These are phyloP conservation scores for Pulchroboletus neoregius DNA, from an alignment of 1,284 basidiomycete genomes.

Conservation along the genomic window DNA sequence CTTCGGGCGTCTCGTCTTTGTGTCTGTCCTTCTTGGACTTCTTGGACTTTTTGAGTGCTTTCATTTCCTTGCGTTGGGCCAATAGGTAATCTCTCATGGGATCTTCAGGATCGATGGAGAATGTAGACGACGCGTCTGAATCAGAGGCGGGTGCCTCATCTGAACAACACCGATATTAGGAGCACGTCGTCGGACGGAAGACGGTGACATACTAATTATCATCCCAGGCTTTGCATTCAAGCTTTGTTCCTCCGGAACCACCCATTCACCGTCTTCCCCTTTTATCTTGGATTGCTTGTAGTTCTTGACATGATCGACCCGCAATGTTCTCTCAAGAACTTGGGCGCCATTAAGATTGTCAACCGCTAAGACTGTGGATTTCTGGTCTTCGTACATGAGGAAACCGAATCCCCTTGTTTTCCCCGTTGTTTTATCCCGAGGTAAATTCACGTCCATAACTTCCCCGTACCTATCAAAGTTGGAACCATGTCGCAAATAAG, in stretches of 20 bases:
- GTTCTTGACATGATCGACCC: constrained; percentile 92
- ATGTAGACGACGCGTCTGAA: constrained; percentile 61
- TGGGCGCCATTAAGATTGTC: constrained; percentile 97
- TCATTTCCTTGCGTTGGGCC: constrained; percentile 64
- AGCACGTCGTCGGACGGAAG: constrained; percentile 1
- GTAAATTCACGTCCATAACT: constrained; percentile 91
- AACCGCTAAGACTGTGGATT: constrained; percentile 92
- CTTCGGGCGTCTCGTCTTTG: constrained; percentile 76
- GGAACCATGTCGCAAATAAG: background rate
- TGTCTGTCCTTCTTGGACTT: constrained; percentile 55
- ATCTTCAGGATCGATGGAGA: constrained; percentile 89
- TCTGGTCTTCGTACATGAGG: constrained; percentile 98
- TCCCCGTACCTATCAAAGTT: constrained; percentile 77
- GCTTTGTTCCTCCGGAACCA: constrained; percentile 81
- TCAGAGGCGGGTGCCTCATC: constrained; percentile 56
- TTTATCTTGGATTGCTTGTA: constrained; percentile 86
- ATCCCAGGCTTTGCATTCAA: constrained; percentile 80
- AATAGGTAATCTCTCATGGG: constrained; percentile 93
- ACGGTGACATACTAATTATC: constrained; percentile 50
- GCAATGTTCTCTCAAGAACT: constrained; percentile 80
- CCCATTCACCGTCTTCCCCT: constrained; percentile 83
- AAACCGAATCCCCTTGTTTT: constrained; percentile 92
- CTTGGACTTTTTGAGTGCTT: constrained; percentile 56
- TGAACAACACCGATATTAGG: constrained; percentile 21
- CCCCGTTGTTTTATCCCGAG: constrained; percentile 86